These are phyloP conservation scores for Primulina tabacum DNA, from an alignment of 257 asterid species.

Conservation along the genomic window DNA sequence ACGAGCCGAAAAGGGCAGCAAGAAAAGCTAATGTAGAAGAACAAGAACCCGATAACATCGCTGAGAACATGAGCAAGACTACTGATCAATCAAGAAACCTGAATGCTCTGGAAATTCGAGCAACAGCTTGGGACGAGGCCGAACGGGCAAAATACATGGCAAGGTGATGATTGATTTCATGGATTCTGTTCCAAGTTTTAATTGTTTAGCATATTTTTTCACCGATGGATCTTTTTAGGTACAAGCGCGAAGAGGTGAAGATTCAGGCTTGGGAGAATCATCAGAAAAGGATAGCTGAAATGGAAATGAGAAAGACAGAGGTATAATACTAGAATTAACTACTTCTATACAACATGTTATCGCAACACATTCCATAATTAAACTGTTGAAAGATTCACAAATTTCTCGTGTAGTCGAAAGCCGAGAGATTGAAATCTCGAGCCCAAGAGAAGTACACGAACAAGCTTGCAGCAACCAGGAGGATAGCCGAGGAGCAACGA, in stretches of 20 bases:
- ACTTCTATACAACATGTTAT: no score
- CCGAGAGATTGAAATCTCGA: conserved; percentile 68
- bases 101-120: conserved; percentile 69
- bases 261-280: conserved; percentile 98
- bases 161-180: conserved; percentile 49
- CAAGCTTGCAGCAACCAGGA: conserved; percentile 60
- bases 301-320: conserved; percentile 81
- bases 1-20: conserved; percentile 27
- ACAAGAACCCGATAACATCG: conserved; percentile 27
- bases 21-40: conserved; percentile 38
- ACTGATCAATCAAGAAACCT: conserved; percentile 30
- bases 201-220: neutral
- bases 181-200: neutral
- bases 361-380: no score
- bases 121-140: conserved; percentile 93
- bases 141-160: conserved; percentile 90
- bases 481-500: conserved; percentile 83
- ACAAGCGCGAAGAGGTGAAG: conserved; percentile 84
- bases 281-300: conserved; percentile 78
- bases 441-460: conserved; percentile 74
- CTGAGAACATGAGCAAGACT: conserved; percentile 19
- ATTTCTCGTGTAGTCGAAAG: conserved; percentile 52
- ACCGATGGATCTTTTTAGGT: conserved; percentile 37
- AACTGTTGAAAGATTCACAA: no score
- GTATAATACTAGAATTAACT: conserved; percentile 32